Evolutionary conservation across 352 stramenopile species (phyloP).

Genomic region (Globisporangium orthogonon): DNA sequence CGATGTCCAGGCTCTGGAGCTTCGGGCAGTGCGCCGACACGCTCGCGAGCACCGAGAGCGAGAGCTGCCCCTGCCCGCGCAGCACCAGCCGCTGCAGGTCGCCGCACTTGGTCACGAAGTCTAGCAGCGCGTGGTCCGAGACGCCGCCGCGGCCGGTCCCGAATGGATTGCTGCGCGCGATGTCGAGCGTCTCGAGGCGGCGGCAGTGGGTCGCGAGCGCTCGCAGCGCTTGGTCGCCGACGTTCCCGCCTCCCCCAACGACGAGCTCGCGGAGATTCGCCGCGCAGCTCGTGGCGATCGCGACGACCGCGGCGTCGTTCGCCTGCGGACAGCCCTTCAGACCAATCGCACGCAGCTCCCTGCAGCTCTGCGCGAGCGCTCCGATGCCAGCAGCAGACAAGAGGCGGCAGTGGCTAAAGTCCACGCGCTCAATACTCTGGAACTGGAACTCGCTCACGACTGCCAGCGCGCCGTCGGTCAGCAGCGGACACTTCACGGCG

Average conservation of each 20-base stretch:
- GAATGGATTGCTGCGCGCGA: conserved; percentile 64
- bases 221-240: conserved; percentile 35
- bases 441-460: conserved; percentile 20
- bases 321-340: conserved; percentile 52
- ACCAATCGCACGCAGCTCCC: conserved; percentile 28
- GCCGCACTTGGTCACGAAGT: conserved; percentile 35
- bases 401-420: conserved; percentile 58
- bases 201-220: conserved; percentile 34
- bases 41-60: conserved; percentile 25
- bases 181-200: conserved; percentile 35
- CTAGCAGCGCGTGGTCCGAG: conserved; percentile 33
- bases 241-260: conserved; percentile 38
- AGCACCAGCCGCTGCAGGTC: conserved; percentile 36
- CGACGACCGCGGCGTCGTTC: conserved; percentile 29
- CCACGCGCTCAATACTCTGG: conserved; percentile 30
- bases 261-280: conserved; percentile 26
- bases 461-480: conserved; percentile 34
- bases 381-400: conserved; percentile 31
- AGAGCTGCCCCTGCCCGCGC: conserved; percentile 48
- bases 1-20: conserved; percentile 47
- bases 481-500: conserved; percentile 43
- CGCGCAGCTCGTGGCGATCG: conserved; percentile 27
- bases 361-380: conserved; percentile 20
- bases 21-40: conserved; percentile 32
- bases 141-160: conserved; percentile 43